Base-by-base conservation (phyloP, 768 basidiomycete species). In the Pleurotus tuoliensis region DNA sequence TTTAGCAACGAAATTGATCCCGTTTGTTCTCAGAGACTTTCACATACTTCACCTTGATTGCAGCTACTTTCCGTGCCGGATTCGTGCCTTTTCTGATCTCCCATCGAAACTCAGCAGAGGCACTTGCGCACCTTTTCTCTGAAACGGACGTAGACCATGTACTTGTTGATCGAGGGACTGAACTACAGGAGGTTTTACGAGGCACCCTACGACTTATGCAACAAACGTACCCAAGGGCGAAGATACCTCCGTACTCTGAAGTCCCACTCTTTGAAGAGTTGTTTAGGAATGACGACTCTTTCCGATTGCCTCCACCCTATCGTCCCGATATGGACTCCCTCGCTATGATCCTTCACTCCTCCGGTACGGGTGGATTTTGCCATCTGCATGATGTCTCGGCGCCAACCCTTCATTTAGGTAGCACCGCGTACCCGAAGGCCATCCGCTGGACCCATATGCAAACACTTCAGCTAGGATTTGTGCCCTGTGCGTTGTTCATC, bases 341-440 rank as follows among this genome's bases (percentile, higher is more conserved):
- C 7, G 50, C 47, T 3, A 38, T 60, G 41, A 71, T 68, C 38
- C 57, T 75, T 3, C 73, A 74, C 56, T 75, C 73, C 0, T 73
- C 74, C 0, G 72, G 72, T 43, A 44, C 11, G 57, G 39, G 16
- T 6, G 15, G 30, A 24, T 40, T 2, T 20, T 13, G 13, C 5
- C 15, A 47, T 5, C 22, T 24, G 12, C 9, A 30, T 3, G 9
- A 25, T 18, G 25, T 34, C 50, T 8, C 24, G 25, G 5, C 13
- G 7, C 12, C 15, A 5, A 34, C 20, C 8, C 20, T 25, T 40
- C 9, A 25, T 22, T n/a, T 49, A 64, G 66, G 60, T 40, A 68
- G 70, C 41, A 71, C 72, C 0, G 68, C 70, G 0, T 71, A 67
- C 27, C 70, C 71, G 0, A 72, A 69, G 37, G 58, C 61, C 2